Evolutionary conservation across 2,329 filamentous ascomycete genomes (phyloP), one percentile per base, ranked within the genome.

Genomic region (Penicillium sp.): DNA sequence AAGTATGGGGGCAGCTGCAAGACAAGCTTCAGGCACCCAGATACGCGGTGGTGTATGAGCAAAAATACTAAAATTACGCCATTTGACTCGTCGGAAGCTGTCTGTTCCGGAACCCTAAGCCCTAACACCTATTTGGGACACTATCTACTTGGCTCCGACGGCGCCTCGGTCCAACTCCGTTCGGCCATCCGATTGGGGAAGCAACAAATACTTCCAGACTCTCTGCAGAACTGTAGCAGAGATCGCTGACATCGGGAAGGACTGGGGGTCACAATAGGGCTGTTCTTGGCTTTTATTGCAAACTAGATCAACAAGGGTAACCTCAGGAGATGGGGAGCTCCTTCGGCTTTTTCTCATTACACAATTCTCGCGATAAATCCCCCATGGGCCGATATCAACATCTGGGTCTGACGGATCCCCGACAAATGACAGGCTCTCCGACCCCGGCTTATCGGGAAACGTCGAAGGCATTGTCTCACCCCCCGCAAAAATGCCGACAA

Each of bases 401-500:
- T 33, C 5, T 17, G 44, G 27, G 18, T 39, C 46, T 29, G 15
- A 27, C 12, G 9, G 21, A 18, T 34, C 20, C 15, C 29, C 15
- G 45, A 40, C 51, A 51, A 54, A 54, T 56, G 48, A 47, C 44
- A 49, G 18, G 5, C 29, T 15, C 13, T 27, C 39, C 46, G 24
- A 26, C 17, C 15, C 36, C 12, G 24, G 15, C 21, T 47, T 55
- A 55, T 57, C 55, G 30, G 26, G 32, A 43, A 36, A 46, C 37
- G 21, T 32, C 13, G 33, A 48, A 24, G 37, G n/a, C 46, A 29
- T 40, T 40, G 40, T 26, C 40, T 39, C 30, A 9, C n/a, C 27
- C 52, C 57, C 55, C 57, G 52, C 57, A 58, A 48, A 52, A 29
- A 17, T 21, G 80, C 46, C 36, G 21, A 51, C 8, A 47, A 46